These are phyloP conservation scores for Thraustotheca clavata DNA, from an alignment of 352 stramenopile genomes.

Conservation along the genomic window DNA sequence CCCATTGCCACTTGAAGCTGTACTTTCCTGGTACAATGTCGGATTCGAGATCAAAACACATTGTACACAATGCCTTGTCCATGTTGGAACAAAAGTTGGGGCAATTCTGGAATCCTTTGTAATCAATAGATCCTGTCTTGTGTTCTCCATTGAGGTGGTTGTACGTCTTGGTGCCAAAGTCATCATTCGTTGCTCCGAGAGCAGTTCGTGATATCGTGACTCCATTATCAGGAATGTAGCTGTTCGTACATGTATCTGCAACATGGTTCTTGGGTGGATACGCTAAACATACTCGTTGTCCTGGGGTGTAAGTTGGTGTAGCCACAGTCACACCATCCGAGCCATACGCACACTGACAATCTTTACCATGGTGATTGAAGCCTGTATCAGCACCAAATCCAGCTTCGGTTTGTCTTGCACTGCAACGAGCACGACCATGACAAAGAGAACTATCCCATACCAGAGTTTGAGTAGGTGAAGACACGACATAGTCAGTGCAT, in stretches of 20 bases:
- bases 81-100: constrained; percentile 30
- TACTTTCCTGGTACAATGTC: constrained; percentile 21
- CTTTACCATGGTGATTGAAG: constrained; percentile 25
- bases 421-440: constrained; percentile 26
- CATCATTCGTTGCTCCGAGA: constrained; percentile 16
- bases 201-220: constrained; percentile 25
- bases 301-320: constrained; percentile 25
- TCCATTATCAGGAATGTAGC: constrained; percentile 26
- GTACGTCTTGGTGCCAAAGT: constrained; percentile 21
- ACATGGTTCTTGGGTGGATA: constrained; percentile 36
- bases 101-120: constrained; percentile 35
- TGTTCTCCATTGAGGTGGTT: constrained; percentile 27
- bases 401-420: constrained; percentile 18
- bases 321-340: constrained; percentile 18
- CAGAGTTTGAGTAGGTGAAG: constrained; percentile 13
- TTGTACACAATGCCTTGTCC: constrained; percentile 30
- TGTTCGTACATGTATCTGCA: constrained; percentile 25
- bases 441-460: constrained; percentile 26
- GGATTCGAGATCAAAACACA: constrained; percentile 33
- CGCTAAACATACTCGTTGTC: constrained; percentile 30
- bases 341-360: constrained; percentile 26
- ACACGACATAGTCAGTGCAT: constrained; percentile 32
- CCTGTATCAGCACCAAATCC: constrained; percentile 31
- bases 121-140: constrained; percentile 24
- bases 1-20: constrained; percentile 1